Evolutionary conservation across 1,284 basidiomycete species (phyloP).

Genomic region (Exobasidium rhododendri): DNA sequence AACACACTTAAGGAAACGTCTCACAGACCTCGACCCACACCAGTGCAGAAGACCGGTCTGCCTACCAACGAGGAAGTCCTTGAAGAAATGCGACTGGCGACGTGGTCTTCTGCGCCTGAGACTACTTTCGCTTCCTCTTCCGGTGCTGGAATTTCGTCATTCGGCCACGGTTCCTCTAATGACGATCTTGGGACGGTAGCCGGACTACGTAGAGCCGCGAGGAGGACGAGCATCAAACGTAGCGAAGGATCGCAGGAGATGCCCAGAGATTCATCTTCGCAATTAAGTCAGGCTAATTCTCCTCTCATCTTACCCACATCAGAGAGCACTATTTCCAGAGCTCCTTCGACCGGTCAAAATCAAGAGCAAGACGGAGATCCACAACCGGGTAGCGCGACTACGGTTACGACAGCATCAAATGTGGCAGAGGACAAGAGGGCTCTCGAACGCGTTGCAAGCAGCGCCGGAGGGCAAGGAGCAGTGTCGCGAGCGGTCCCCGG

Average conservation of each 20-base stretch:
- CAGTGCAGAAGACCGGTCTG: not conserved
- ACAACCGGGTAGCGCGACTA: not conserved
- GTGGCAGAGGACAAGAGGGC: not conserved
- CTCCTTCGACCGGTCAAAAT: not conserved
- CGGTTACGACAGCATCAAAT: not conserved
- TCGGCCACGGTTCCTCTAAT: not conserved
- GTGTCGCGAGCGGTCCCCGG: not conserved
- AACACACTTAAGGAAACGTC: not conserved
- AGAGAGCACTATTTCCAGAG: not conserved
- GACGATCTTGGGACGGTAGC: conserved; percentile 23
- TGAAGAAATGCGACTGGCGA: not conserved
- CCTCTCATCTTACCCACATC: not conserved
- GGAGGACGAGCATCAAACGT: conserved; percentile 25
- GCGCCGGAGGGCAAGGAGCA: not conserved
- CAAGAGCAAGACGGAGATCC: not conserved
- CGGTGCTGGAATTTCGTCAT: conserved; percentile 1
- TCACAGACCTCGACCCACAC: conserved; percentile 6
- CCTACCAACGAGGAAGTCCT: not conserved
- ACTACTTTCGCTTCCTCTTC: not conserved
- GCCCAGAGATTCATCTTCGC: not conserved
- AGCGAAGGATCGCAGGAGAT: not conserved
- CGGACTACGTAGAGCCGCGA: conserved; percentile 35
- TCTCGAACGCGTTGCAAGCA: not conserved
- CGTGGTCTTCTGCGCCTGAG: conserved; percentile 1
- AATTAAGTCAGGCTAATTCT: not conserved